Percentiles rank a stretch among this genome's conserved stretches.
phyloP scores from a whole-genome alignment of 2,329 filamentous ascomycete species.

The Waltergamsia citrina region DNA sequence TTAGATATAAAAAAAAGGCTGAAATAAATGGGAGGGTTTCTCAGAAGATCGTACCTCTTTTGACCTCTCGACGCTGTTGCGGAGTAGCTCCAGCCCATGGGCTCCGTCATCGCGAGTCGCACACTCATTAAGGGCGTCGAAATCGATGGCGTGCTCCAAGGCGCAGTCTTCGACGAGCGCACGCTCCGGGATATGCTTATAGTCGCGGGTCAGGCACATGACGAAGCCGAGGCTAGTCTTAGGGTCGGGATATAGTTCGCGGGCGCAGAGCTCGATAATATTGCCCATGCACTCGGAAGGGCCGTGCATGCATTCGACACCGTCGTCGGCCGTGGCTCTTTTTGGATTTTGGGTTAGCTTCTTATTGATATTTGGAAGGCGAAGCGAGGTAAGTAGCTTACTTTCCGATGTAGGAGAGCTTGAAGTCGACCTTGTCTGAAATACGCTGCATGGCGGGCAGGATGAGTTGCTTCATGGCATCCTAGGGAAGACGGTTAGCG shows the following conservation, averaged over 20 bases:
- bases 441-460: slow-evolving; percentile 80
- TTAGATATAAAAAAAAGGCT: slow-evolving; percentile 3
- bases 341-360: background rate
- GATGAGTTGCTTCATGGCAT: slow-evolving; percentile 72
- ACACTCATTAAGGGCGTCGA: slow-evolving; percentile 73
- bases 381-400: too few relatives aligned
- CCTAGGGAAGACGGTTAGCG: slow-evolving; percentile 24
- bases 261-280: slow-evolving; percentile 87
- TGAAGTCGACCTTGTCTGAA: slow-evolving; percentile 81
- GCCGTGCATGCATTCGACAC: slow-evolving; percentile 82
- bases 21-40: background rate
- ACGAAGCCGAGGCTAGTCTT: slow-evolving; percentile 88
- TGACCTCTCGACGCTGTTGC: slow-evolving; percentile 57
- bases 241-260: slow-evolving; percentile 70
- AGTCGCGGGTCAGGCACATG: slow-evolving; percentile 77
- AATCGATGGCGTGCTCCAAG: slow-evolving; percentile 81
- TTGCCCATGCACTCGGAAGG: slow-evolving; percentile 85
- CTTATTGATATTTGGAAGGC: background rate
- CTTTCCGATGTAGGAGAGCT: slow-evolving; percentile 80
- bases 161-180: slow-evolving; percentile 80
- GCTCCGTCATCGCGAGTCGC: slow-evolving; percentile 67
- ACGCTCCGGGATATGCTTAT: slow-evolving; percentile 65
- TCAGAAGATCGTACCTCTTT: slow-evolving; percentile 45
- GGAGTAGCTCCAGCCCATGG: slow-evolving; percentile 57
- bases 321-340: slow-evolving; percentile 66